phyloP scores from a whole-genome alignment of 2,329 filamentous ascomycete genomes.

The Fusarium begoniae region DNA sequence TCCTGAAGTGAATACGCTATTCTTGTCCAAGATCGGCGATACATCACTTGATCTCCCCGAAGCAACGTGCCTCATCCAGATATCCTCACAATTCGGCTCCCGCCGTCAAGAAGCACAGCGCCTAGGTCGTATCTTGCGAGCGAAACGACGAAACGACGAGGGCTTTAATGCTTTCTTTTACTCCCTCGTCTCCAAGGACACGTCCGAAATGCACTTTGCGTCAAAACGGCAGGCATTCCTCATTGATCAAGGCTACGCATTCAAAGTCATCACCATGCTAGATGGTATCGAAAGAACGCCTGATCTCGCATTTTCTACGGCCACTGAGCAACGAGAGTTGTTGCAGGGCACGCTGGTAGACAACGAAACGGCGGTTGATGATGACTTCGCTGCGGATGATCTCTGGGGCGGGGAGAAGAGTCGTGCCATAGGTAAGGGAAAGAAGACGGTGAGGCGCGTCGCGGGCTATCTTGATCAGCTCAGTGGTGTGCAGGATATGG shows the following conservation, averaged over 20 bases:
- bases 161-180: slow-evolving; percentile 99
- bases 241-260: slow-evolving; percentile 97
- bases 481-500: slow-evolving; percentile 94
- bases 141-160: slow-evolving; percentile 95
- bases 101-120: slow-evolving; percentile 96
- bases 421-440: slow-evolving; percentile 67
- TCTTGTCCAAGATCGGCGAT: slow-evolving; percentile 96
- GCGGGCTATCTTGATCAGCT: slow-evolving; percentile 89
- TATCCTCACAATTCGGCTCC: slow-evolving; percentile 96
- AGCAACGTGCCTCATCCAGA: slow-evolving; percentile 95
- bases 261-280: slow-evolving; percentile 97
- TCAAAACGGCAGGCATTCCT: slow-evolving; percentile 96
- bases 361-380: slow-evolving; percentile 66
- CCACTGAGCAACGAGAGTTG: slow-evolving; percentile 83
- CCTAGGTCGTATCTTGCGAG: slow-evolving; percentile 89
- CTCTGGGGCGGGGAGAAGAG: background rate
- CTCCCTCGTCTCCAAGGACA: slow-evolving; percentile 95
- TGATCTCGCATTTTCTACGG: slow-evolving; percentile 80
- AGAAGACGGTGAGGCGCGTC: slow-evolving; percentile 71
- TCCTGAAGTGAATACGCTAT: slow-evolving; percentile 87
- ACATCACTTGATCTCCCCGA: slow-evolving; percentile 96
- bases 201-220: slow-evolving; percentile 96
- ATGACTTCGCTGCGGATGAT: background rate
- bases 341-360: slow-evolving; percentile 89
- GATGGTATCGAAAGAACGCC: slow-evolving; percentile 88